Base-by-base conservation (phyloP, 2,329 filamentous ascomycete species). In the Hymenoscyphus scutula region DNA sequence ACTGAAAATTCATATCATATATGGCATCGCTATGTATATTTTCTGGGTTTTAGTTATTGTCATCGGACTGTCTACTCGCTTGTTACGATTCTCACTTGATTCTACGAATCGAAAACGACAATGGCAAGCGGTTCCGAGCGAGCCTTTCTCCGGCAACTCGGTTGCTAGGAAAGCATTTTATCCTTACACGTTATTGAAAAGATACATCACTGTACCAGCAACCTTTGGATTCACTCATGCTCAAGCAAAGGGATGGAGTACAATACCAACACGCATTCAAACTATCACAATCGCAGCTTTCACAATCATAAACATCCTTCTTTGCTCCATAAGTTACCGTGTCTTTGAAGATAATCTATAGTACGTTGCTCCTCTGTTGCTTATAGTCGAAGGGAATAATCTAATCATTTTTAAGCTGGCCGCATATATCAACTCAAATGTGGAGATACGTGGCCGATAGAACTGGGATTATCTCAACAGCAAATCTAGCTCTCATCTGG, bases 401-500 rank as follows among this genome's bases (percentile, higher is more conserved):
- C 32, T 54, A 54, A 53, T 19, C 34, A 29, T 34, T 29, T 25
- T 11, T 5, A 8, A 80, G 77, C 64, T 81, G 76, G 59, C 72
- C 74, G 0, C 65, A 70, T 0, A 61, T 68, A 0, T 34, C 60
- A 27, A 62, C 53, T 27, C 79, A 81, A 62, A 53, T 76, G 0
- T 76, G 78, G 51, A 82, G 86, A 1, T 88, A 86, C 62, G 77
- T 85, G 0, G 83, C 85, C 0, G 86, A 89, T 64, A 81, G 88
- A 13, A 87, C 86, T 0, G 87, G 87, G 0, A 82, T 87, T 32
- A 79, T 90, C 27, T 83, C 85, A 0, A 84, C 87, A 66, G 84
- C 83, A 5, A 88, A 88, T 66, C 79, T 90, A 5, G 84, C 86
- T 0, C 69, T 88, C 1, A 75, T 90, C 0, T 89, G 86, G 85